Base-by-base conservation (phyloP, 768 basidiomycete species). In the Crucibulum laeve region DNA sequence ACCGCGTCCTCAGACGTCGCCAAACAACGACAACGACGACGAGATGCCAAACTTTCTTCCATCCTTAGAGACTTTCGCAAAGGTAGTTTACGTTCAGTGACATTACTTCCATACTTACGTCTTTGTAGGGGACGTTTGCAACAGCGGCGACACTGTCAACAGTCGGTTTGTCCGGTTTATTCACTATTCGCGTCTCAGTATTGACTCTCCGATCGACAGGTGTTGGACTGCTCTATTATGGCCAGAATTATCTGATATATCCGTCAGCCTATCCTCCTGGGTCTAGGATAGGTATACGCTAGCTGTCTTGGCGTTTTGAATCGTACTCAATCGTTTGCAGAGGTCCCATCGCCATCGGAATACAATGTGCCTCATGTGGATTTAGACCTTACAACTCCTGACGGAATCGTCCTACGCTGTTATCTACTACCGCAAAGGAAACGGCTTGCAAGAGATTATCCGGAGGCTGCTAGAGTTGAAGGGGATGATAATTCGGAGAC, bases 171-270 rank as follows among this genome's bases (percentile, higher is more conserved):
- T 17, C 11, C 10, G 6, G 5, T 40, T 8, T 8, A 25, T 6
- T 8, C 11, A 8, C 14, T 18, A 10, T 10, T 10, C 11, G 11
- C 18, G 11, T 11, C 18, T 8, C 36, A 37, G 8, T 8, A 18
- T 37, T 5, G 7, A 17, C 6, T 25, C 5, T 22, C 10, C 5
- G 10, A 7, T 43, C 17, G 28, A 1, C 51, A 88, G 87, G 81
- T 46, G 76, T 76, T 39, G 83, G 86, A 7, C 71, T 93, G 25
- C 74, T 91, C 14, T 92, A 87, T 63, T 85, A 87, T 51, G 90
- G 87, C 22, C 93, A 97, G 60, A 86, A 84, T 58, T 85, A 78
- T 52, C 71, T 97, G 41, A 94, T 97, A 59, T 97, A 95, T 60
- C 93, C 93, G 1, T 84, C 90, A 14, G 83, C 84, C 5, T 84